Evolutionary conservation across 371 early-diverging fungal genomes (phyloP), one percentile per base, ranked within the genome.

Genomic region (Phascolomyces articulosus): DNA sequence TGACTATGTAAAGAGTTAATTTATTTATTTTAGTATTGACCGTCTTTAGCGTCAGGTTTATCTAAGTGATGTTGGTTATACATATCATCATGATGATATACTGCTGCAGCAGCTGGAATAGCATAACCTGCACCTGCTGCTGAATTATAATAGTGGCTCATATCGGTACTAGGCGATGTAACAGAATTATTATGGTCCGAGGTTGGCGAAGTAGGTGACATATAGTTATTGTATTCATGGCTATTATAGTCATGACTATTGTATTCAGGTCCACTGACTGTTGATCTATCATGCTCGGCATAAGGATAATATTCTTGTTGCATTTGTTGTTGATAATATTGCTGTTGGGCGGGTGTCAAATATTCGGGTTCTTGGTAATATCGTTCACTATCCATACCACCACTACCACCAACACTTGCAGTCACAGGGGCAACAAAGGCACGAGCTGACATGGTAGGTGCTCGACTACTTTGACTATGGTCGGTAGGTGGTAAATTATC

Each of bases 351-450:
- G 3, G 41, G 60, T n/a, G 44, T 16, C 18, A 40, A 23, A n/a
- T 38, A 40, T 11, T 59, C 60, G 24, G 60, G 60, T 27, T 40
- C 47, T 23, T 40, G 44, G 21, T 59, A 59, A 47, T 59, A 59
- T 2, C 47, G 41, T 29, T 59, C 60, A 23, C 60, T 59, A 26
- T 59, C 60, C 60, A 44, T 40, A 20, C 60, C 60, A 20, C 60
- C 51, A n/a, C n/a, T n/a, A n/a, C n/a, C n/a, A n/a, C n/a, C n/a
- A n/a, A n/a, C n/a, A n/a, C n/a, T n/a, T 28, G 51, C n/a, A 10
- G 24, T 3, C 3, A 6, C 51, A 27, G 60, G 60, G 7, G 60
- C 44, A 41, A 41, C 44, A 18, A 59, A 59, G 26, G 60, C 47
- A 40, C 60, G 60, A 21, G 60, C 28, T 16, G 60, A 47, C 47